Evolutionary conservation across 441 rosid species (phyloP).

Genomic region (Adansonia rubrostipa): DNA sequence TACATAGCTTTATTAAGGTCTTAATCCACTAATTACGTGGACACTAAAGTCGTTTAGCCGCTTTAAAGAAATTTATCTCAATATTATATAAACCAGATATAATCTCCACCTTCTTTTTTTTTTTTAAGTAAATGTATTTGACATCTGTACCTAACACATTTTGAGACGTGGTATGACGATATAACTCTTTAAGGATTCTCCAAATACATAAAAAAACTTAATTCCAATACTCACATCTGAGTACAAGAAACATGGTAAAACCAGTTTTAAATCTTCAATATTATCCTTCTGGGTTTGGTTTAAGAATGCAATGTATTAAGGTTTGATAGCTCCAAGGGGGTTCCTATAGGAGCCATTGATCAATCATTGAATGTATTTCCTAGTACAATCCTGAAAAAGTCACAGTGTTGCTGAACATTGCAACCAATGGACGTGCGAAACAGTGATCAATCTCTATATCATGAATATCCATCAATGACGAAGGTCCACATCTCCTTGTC

Average conservation of each 20-base stretch:
- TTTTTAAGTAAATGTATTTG: background rate
- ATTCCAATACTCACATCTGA: background rate
- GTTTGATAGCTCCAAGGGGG: background rate
- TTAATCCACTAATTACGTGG: slow-evolving; percentile 47
- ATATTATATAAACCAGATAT: background rate
- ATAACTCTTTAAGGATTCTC: background rate
- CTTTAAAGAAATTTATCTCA: slow-evolving; percentile 9
- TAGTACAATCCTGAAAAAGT: slow-evolving; percentile 28
- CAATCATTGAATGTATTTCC: slow-evolving; percentile 31
- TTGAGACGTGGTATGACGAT: background rate
- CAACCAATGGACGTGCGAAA: slow-evolving; percentile 43
- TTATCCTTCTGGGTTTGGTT: slow-evolving; percentile 1
- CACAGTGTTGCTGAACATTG: slow-evolving; percentile 35
- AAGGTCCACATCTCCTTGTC: slow-evolving; percentile 26
- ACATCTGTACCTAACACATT: background rate
- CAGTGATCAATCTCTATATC: slow-evolving; percentile 35
- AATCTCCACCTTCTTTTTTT: background rate
- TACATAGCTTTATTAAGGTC: slow-evolving; percentile 33
- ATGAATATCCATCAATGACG: slow-evolving; percentile 14
- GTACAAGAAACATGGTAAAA: background rate
- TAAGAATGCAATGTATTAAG: background rate
- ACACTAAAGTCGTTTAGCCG: slow-evolving; percentile 29
- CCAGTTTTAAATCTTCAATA: background rate
- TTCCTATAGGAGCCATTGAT: background rate
- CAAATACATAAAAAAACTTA: background rate